Percentiles rank a stretch among this genome's conserved stretches.
Conservation (phyloP, 176 grass and related monocot genomes). For the Carex parvula region DNA sequence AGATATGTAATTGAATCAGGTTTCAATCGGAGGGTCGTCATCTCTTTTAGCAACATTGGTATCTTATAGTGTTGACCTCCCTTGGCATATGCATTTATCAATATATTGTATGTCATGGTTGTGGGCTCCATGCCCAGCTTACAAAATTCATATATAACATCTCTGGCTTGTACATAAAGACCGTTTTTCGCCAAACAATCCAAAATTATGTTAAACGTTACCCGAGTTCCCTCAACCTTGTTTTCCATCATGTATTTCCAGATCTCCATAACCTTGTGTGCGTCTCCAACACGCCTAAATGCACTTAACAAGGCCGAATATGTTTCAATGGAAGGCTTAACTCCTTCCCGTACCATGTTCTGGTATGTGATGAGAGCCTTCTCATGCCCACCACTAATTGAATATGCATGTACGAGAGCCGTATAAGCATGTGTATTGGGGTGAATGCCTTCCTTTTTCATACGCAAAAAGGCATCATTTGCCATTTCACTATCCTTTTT, state of each 20-base stretch:
- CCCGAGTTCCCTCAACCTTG: slow-evolving; percentile 53
- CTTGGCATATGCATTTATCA: slow-evolving; percentile 92
- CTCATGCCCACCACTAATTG: slow-evolving; percentile 51
- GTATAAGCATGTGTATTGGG: slow-evolving; percentile 64
- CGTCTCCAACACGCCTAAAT: slow-evolving; percentile 68
- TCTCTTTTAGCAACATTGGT: slow-evolving; percentile 79
- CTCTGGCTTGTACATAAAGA: slow-evolving; percentile 68
- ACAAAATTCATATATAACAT: slow-evolving; percentile 71
- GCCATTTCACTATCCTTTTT: slow-evolving; percentile 76
- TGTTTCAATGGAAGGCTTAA: slow-evolving; percentile 70
- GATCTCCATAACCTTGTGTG: slow-evolving; percentile 54
- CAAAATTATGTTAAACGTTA: slow-evolving; percentile 65
- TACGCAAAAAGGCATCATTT: slow-evolving; percentile 73
- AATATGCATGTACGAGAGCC: slow-evolving; percentile 65
- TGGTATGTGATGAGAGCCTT: slow-evolving; percentile 49
- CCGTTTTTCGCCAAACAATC: slow-evolving; percentile 90
- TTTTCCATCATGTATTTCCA: slow-evolving; percentile 82
- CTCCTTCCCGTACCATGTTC: slow-evolving; percentile 68
- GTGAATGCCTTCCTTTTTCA: slow-evolving; percentile 59
- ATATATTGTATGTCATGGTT: slow-evolving; percentile 83
- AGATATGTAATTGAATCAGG: slow-evolving; percentile 81
- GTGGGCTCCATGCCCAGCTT: slow-evolving; percentile 65
- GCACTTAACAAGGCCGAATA: slow-evolving; percentile 60
- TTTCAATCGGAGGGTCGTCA: slow-evolving; percentile 54
- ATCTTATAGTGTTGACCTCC: slow-evolving; percentile 90